These are phyloP conservation scores for Gautieria morchelliformis DNA, from an alignment of 768 basidiomycete species.

Conservation along the genomic window DNA sequence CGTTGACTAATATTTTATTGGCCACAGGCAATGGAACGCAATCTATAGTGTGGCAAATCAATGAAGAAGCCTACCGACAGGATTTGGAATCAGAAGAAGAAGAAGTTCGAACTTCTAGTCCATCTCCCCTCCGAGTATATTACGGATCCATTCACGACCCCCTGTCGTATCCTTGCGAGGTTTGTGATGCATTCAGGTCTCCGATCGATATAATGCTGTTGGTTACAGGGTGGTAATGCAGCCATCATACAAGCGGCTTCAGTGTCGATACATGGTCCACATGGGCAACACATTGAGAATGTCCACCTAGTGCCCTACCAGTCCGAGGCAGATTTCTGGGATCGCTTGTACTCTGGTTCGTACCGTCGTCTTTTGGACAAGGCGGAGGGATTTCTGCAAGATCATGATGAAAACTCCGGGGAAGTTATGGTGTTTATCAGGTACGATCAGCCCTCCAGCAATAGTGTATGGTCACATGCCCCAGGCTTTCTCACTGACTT, in stretches of 20 bases:
- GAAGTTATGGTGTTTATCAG: conserved; percentile 84
- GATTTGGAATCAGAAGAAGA: conserved; percentile 46
- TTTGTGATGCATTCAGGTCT: conserved; percentile 16
- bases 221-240: conserved; percentile 64
- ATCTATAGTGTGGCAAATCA: conserved; percentile 83
- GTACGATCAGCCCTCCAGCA: conserved; percentile 25
- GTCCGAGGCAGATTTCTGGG: conserved; percentile 68
- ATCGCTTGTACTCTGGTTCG: conserved; percentile 56
- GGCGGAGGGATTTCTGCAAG: conserved; percentile 62
- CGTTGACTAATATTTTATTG: neutral
- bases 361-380: conserved; percentile 52
- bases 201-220: conserved; percentile 3
- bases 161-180: conserved; percentile 87
- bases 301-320: conserved; percentile 70
- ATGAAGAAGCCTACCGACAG: conserved; percentile 73
- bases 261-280: conserved; percentile 62
- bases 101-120: conserved; percentile 26
- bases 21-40: conserved; percentile 88
- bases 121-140: conserved; percentile 43
- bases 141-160: conserved; percentile 95
- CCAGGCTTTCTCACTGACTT: neutral
- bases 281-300: conserved; percentile 85
- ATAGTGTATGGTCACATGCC: neutral
- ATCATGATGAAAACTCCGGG: conserved; percentile 33
- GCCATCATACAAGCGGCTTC: conserved; percentile 81